Evolutionary conservation across 352 stramenopile species (phyloP), one percentile per base, ranked within the genome.

Genomic region (Phytopythium kandeliae): DNA sequence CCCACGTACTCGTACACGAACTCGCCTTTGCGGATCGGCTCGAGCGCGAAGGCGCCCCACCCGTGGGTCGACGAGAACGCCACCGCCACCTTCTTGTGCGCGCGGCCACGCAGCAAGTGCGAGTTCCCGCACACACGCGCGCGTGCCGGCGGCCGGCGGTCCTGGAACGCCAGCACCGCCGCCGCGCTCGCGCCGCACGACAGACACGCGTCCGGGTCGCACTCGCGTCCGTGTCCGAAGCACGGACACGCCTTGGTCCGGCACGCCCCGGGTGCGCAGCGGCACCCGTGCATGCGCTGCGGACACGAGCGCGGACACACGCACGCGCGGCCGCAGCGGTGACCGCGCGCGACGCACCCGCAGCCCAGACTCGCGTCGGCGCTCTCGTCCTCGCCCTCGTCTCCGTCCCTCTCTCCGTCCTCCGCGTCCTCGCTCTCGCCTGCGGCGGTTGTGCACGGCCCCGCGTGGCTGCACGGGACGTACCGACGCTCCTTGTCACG

Each of bases 1-100:
- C 80, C 80, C 3, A 69, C 82, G 61, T 91, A 91, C 48, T 91
- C 80, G 46, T 82, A 69, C 8, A 91, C 64, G 48, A 89, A 88
- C 21, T 89, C 80, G 26, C 74, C 74, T 47, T 84, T 85, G 5
- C 63, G 60, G 31, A 91, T 86, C 9, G 69, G 63, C 34, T 88
- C 75, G 1, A 88, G 58, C 0, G 74, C 78, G 28, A 76, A 91
- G 7, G 78, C 80, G 2, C 80, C 80, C 78, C 75, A 91, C 0
- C 80, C 80, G 36, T 91, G 80, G 0, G 68, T 89, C 25, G 55
- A 60, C 5, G 80, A 91, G 54, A 84, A 87, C 17, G 74, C 75
- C 10, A 91, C 63, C 2, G 72, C 74, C 7, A 91, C 68, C 51
- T 81, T 85, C 53, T 82, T 85, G 30, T 78, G 64, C 17, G 71